phyloP scores from a whole-genome alignment of 768 basidiomycete species.

The Boletus barrowsii region DNA sequence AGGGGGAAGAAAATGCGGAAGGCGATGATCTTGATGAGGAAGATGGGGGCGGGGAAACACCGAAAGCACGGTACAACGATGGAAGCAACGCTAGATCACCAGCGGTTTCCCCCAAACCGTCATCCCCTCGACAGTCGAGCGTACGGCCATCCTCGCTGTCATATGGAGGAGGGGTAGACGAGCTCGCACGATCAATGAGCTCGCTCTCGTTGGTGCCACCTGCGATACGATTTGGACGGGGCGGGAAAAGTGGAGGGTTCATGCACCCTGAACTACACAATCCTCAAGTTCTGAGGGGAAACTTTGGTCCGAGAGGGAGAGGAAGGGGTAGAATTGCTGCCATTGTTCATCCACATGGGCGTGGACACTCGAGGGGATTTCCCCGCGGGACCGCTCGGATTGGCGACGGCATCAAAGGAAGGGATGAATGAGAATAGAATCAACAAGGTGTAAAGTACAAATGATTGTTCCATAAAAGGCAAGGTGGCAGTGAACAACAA shows the following conservation, averaged over 20 bases:
- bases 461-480: constrained; percentile 16
- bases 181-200: constrained; percentile 46
- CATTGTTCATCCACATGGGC: constrained; percentile 15
- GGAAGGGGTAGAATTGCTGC: constrained; percentile 29
- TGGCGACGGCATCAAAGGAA: constrained; percentile 4
- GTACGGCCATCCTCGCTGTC: constrained; percentile 16
- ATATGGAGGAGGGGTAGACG: constrained; percentile 37
- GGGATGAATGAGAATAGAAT: not conserved
- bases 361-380: constrained; percentile 8
- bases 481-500: constrained; percentile 9
- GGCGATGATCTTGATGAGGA: constrained; percentile 21
- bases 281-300: constrained; percentile 28
- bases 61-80: constrained; percentile 22
- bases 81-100: constrained; percentile 18
- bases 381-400: constrained; percentile 14
- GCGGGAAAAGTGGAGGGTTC: constrained; percentile 57
- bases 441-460: not conserved
- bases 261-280: constrained; percentile 34
- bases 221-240: constrained; percentile 71
- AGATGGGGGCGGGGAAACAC: constrained; percentile 25
- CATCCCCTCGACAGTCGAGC: constrained; percentile 22
- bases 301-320: constrained; percentile 31
- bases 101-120: constrained; percentile 15
- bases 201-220: constrained; percentile 62
- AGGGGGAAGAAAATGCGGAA: constrained; percentile 11